Base-by-base conservation (phyloP, 2,329 filamentous ascomycete species). In the Exophiala phaeomuriformis region DNA sequence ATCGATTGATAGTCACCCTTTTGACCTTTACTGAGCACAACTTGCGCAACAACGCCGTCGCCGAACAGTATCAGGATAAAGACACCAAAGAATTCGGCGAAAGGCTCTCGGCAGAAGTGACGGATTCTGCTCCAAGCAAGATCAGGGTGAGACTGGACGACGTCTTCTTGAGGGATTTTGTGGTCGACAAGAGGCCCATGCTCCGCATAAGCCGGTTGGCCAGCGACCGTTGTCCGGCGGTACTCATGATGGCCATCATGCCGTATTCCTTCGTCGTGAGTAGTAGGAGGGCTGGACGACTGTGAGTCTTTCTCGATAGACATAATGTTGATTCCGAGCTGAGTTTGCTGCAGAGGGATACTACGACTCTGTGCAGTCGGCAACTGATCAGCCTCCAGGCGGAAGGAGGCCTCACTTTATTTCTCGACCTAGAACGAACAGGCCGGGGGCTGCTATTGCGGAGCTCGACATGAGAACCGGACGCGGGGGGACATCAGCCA, bases 31-130 rank as follows among this genome's bases (percentile, higher is more conserved):
- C 79, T 83, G 8, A 88, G 74, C 0, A 81, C 70, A 0, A 86
- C 83, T 66, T 88, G 85, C 2, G 84, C 84, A 19, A 87, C 81
- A 51, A 81, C 80, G n/a, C 82, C 84, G 56, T 87, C 79, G 3
- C 84, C 84, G 62, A 88, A 88, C 39, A 87, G 69, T 54, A 88
- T 73, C 57, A 88, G 68, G 51, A 84, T 76, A 71, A 88, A 82
- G 8, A 80, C 83, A 5, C 83, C 83, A 47, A 84, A 77, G 68
- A 86, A 86, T 61, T 87, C 83, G 1, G 81, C 80, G 59, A 86
- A 80, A 1, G 77, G 77, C 57, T 85, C 82, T 54, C 77, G 75
- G 36, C 78, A 70, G 30, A 68, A 61, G 19, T 72, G 68, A 41
- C 82, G 74, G 30, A 81, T 67, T 37, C 71, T 72, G 45, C 71